These are phyloP conservation scores for Leccinellum rugosiceps DNA, from an alignment of 768 basidiomycete species.

Conservation along the genomic window DNA sequence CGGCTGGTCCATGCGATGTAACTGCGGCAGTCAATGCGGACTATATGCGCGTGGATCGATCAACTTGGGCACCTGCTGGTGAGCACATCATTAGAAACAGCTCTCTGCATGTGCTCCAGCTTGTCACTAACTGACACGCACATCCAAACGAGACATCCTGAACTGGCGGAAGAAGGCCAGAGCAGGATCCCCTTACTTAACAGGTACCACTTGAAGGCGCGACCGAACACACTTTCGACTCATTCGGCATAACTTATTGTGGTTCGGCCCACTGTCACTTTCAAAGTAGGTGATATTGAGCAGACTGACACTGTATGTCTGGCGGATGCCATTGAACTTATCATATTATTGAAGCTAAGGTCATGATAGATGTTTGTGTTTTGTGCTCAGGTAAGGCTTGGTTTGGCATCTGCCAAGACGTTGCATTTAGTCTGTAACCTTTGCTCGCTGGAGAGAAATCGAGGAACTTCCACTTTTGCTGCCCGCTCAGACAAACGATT, in stretches of 20 bases:
- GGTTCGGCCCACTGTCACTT: too few species aligned
- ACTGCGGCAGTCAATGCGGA: too few species aligned
- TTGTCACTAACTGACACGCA: too few species aligned
- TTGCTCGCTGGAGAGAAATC: background rate
- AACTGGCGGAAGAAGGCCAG: background rate
- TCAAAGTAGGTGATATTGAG: background rate
- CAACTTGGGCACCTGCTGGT: too few species aligned
- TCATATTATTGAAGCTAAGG: too few species aligned
- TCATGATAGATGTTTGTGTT: background rate
- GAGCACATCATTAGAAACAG: background rate
- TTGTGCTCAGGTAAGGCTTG: too few species aligned
- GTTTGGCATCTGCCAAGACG: too few species aligned
- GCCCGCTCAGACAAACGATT: background rate
- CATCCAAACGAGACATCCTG: too few species aligned
- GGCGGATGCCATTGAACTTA: background rate
- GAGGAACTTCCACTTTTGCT: too few species aligned
- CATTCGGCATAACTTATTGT: background rate
- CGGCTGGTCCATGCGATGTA: too few species aligned
- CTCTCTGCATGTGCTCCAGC: background rate
- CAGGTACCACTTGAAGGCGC: background rate
- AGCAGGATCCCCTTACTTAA: background rate
- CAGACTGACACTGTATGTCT: too few species aligned
- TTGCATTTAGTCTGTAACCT: background rate
- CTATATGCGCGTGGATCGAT: background rate
- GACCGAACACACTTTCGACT: background rate